A percentile compares a stretch with the other conserved stretches of the same genome.
phyloP scores from a whole-genome alignment of 495 filamentous ascomycete genomes.

The Daldinia vernicosa region DNA sequence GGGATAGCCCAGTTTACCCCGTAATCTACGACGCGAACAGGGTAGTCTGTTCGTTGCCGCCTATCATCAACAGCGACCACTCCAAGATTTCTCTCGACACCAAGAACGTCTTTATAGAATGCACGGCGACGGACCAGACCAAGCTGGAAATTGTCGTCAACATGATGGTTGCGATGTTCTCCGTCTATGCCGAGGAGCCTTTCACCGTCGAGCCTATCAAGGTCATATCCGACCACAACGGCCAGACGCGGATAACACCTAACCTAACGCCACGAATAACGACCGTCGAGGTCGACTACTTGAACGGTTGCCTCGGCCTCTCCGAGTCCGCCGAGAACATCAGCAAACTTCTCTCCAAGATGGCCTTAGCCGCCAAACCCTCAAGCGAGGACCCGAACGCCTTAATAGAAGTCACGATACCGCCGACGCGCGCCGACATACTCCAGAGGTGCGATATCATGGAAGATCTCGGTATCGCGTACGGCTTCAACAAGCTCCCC shows the following conservation, averaged over 20 bases:
- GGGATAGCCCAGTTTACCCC: conserved; percentile 93
- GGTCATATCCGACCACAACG: conserved; percentile 90
- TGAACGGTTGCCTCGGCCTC: conserved; percentile 91
- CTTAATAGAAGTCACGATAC: conserved; percentile 80
- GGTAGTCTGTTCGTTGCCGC: conserved; percentile 90
- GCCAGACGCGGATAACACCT: conserved; percentile 78
- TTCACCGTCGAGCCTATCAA: conserved; percentile 95
- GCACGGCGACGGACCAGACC: conserved; percentile 95
- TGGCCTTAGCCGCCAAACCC: conserved; percentile 82
- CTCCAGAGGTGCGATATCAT: conserved; percentile 98
- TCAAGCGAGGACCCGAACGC: conserved; percentile 66
- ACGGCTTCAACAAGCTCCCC: conserved; percentile 95
- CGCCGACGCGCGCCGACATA: conserved; percentile 90
- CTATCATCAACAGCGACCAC: conserved; percentile 96
- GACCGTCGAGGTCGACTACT: conserved; percentile 86
- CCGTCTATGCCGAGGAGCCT: conserved; percentile 82
- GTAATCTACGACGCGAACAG: conserved; percentile 91
- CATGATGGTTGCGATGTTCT: conserved; percentile 97
- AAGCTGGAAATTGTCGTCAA: conserved; percentile 96
- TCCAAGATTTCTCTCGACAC: conserved; percentile 93
- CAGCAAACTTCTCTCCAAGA: conserved; percentile 79
- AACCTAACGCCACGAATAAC: conserved; percentile 77
- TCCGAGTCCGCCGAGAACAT: conserved; percentile 74
- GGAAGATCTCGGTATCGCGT: conserved; percentile 96
- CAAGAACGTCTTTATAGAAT: conserved; percentile 94